A percentile compares a stretch with the other conserved stretches of the same genome.
These are phyloP conservation scores for Hypoxylon sp. DNA, from an alignment of 2,329 filamentous ascomycete species.

Conservation along the genomic window DNA sequence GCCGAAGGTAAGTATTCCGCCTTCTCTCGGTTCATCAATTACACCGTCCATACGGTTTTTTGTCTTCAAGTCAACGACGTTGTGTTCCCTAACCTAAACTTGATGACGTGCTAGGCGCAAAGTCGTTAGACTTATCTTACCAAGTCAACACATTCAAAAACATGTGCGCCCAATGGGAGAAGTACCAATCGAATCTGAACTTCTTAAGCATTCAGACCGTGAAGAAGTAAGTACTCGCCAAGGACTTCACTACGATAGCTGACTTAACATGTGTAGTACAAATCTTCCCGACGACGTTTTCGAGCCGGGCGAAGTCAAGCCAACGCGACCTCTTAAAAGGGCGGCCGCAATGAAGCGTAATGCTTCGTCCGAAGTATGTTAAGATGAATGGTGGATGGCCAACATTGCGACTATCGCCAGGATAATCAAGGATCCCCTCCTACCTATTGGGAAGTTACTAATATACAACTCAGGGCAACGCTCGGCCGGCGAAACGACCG, in stretches of 20 bases:
- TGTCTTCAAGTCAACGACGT: constrained; percentile 20
- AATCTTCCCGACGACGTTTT: constrained; percentile 94
- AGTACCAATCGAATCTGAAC: constrained; percentile 81
- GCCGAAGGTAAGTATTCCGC: constrained; percentile 72
- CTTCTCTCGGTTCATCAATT: constrained; percentile 1
- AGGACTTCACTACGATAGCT: constrained; percentile 29
- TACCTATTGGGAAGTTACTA: constrained; percentile 46
- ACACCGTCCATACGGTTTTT: constrained; percentile 41
- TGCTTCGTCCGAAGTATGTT: constrained; percentile 59
- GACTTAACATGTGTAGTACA: constrained; percentile 69
- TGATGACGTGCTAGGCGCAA: constrained; percentile 68
- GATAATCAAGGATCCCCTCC: constrained; percentile 40
- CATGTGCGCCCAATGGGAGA: constrained; percentile 82
- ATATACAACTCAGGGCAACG: constrained; percentile 49
- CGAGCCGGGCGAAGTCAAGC: constrained; percentile 80
- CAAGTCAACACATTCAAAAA: constrained; percentile 90
- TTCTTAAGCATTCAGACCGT: constrained; percentile 86
- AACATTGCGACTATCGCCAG: constrained; percentile 44
- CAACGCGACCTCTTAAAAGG: constrained; percentile 70
- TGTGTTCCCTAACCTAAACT: constrained; percentile 51
- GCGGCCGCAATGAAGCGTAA: constrained; percentile 64
- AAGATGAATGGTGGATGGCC: constrained; percentile 49
- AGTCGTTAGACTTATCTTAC: constrained; percentile 82
- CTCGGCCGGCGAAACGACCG: constrained; percentile 55
- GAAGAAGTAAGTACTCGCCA: constrained; percentile 76